Conservation (phyloP, 352 stramenopile species). For the Phytopythium cucurbitacearum region DNA sequence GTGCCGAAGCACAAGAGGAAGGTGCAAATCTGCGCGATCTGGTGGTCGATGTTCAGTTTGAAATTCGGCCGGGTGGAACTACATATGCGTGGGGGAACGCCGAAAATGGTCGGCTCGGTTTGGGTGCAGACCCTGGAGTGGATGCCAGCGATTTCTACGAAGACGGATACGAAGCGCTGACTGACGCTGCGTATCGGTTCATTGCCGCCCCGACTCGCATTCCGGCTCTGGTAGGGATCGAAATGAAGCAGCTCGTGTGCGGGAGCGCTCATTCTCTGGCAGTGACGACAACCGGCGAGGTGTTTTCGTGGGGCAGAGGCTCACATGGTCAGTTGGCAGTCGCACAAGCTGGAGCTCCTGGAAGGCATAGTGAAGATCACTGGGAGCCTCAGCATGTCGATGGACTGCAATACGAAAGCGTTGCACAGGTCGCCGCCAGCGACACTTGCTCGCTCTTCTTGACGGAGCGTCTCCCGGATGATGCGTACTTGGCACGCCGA, state of each 20-base stretch:
- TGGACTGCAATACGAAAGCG: slow-evolving; percentile 42
- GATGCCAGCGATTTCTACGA: slow-evolving; percentile 20
- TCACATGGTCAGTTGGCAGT: slow-evolving; percentile 30
- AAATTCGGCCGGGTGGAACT: slow-evolving; percentile 41
- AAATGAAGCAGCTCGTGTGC: slow-evolving; percentile 44
- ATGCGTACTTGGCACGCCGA: slow-evolving; percentile 37
- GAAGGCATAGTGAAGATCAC: slow-evolving; percentile 19
- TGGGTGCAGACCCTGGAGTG: slow-evolving; percentile 22
- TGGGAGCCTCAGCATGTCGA: slow-evolving; percentile 39
- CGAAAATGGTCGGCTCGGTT: slow-evolving; percentile 49
- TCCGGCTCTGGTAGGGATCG: slow-evolving; percentile 35
- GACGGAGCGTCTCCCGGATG: slow-evolving; percentile 31
- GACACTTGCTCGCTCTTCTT: slow-evolving; percentile 56
- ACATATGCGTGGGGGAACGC: slow-evolving; percentile 65
- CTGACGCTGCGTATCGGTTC: slow-evolving; percentile 56
- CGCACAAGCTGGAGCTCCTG: not conserved
- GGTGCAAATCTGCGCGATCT: slow-evolving; percentile 18
- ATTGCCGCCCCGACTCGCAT: slow-evolving; percentile 35
- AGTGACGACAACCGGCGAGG: slow-evolving; percentile 36
- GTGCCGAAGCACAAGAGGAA: slow-evolving; percentile 3
- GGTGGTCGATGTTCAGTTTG: slow-evolving; percentile 38
- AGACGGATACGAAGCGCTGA: slow-evolving; percentile 72
- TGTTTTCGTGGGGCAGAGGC: slow-evolving; percentile 64
- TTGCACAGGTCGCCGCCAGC: slow-evolving; percentile 46
- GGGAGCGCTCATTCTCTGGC: slow-evolving; percentile 51